These are phyloP conservation scores for Camelina sativa DNA, from an alignment of 345 rosid species.

Conservation along the genomic window DNA sequence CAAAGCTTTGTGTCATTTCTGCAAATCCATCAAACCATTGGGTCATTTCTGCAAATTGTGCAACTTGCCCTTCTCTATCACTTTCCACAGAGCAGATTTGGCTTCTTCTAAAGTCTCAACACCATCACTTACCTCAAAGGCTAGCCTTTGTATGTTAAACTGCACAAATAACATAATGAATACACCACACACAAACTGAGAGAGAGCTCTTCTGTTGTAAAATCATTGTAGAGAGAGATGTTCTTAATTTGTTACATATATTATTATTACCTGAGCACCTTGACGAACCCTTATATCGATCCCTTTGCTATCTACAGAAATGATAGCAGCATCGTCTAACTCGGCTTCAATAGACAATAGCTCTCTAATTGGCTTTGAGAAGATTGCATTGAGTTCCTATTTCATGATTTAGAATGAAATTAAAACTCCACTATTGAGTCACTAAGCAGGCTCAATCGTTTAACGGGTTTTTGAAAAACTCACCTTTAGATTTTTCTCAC, in stretches of 20 bases:
- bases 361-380: constrained; percentile 82
- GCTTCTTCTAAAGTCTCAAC: constrained; percentile 92
- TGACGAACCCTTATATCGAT: constrained; percentile 88
- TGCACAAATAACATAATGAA: constrained; percentile 35
- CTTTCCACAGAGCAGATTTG: constrained; percentile 76
- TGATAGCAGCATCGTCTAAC: constrained; percentile 93
- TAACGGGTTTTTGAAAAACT: not conserved
- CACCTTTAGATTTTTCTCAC: constrained; percentile 92
- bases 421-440: constrained; percentile 6
- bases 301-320: constrained; percentile 97
- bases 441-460: constrained; percentile 4
- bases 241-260: constrained; percentile 19
- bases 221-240: not conserved
- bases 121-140: constrained; percentile 72
- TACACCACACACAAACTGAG: not conserved
- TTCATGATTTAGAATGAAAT: not conserved
- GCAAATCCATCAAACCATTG: not conserved
- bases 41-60: constrained; percentile 51
- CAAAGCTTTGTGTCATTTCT: constrained; percentile 4
- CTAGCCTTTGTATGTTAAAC: constrained; percentile 89
- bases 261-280: constrained; percentile 89
- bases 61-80: constrained; percentile 66
- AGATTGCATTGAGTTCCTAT: constrained; percentile 84
- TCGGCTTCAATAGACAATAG: constrained; percentile 68
- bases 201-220: constrained; percentile 7